A percentile compares a stretch with the other conserved stretches of the same genome.
phyloP scores from a whole-genome alignment of 2,329 filamentous ascomycete genomes.

The Lachnellula hyalina region DNA sequence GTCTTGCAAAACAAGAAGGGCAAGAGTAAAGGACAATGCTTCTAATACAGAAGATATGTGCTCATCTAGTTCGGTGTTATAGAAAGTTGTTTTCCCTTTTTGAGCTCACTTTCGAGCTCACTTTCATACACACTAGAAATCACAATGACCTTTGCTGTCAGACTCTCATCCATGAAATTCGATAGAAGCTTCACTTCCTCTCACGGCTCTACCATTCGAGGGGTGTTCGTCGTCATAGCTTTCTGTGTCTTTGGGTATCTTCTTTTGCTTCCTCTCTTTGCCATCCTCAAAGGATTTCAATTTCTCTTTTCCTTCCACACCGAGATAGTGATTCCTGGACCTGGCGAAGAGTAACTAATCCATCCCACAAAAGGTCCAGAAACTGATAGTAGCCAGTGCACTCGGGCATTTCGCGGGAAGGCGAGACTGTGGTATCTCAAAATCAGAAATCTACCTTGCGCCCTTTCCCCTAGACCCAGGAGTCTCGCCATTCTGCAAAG shows the following conservation, averaged over 20 bases:
- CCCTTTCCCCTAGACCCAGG: conserved; percentile 10
- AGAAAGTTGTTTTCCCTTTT: not conserved
- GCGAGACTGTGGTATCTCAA: conserved; percentile 20
- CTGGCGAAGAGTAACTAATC: conserved; percentile 15
- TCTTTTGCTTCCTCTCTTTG: not conserved
- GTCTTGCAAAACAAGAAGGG: too few relatives aligned
- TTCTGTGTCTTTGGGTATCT: not conserved
- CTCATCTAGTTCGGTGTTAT: too few relatives aligned
- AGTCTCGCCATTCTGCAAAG: conserved; percentile 20
- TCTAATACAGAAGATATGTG: too few relatives aligned
- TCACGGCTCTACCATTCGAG: not conserved
- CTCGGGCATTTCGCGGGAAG: conserved; percentile 21
- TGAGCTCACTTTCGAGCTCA: too few relatives aligned
- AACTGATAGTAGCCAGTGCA: conserved; percentile 6
- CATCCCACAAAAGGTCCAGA: not conserved
- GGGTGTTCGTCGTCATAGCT: not conserved
- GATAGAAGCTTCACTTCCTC: not conserved
- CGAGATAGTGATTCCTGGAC: not conserved
- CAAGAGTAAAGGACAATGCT: not conserved
- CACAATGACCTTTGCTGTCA: not conserved
- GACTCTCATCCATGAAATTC: not conserved
- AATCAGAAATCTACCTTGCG: conserved; percentile 19
- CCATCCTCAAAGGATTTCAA: not conserved
- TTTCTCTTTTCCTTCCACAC: not conserved
- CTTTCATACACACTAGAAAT: not conserved